Evolutionary conservation across 495 filamentous ascomycete species (phyloP).

Genomic region (Penicillium daleae): DNA sequence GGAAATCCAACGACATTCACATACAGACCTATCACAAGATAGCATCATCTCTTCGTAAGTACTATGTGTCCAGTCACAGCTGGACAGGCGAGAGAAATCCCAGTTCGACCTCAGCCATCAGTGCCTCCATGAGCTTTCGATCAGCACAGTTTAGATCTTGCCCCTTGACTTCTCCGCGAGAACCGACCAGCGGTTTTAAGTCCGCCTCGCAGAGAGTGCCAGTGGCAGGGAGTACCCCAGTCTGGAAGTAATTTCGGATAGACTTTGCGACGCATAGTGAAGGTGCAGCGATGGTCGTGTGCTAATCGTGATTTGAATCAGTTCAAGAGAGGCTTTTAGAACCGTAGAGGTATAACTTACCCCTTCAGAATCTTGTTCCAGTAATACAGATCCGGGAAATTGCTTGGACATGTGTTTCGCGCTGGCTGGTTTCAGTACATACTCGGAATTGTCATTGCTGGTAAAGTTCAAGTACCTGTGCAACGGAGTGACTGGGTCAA

Average conservation of each 20-base stretch:
- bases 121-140: constrained; percentile 25
- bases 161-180: not conserved
- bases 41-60: not conserved
- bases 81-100: constrained; percentile 14
- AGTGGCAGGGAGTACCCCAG: constrained; percentile 46
- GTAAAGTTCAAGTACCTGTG: constrained; percentile 26
- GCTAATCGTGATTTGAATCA: constrained; percentile 33
- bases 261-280: constrained; percentile 50
- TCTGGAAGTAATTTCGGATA: constrained; percentile 52
- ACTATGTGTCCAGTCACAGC: not conserved
- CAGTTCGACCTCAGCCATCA: constrained; percentile 25
- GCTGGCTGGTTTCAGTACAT: constrained; percentile 25
- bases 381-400: constrained; percentile 56
- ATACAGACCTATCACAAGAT: not conserved
- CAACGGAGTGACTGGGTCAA: constrained; percentile 65
- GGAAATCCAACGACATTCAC: not conserved
- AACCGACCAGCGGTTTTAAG: constrained; percentile 36
- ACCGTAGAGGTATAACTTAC: constrained; percentile 40
- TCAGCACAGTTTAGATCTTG: constrained; percentile 19
- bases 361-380: constrained; percentile 57
- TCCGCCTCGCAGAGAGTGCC: constrained; percentile 49
- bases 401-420: constrained; percentile 54
- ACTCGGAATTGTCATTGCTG: not conserved
- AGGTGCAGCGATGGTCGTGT: constrained; percentile 49
- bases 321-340: not conserved